Conservation (phyloP, 169 alveolate genomes). For the Babesia ovis region DNA sequence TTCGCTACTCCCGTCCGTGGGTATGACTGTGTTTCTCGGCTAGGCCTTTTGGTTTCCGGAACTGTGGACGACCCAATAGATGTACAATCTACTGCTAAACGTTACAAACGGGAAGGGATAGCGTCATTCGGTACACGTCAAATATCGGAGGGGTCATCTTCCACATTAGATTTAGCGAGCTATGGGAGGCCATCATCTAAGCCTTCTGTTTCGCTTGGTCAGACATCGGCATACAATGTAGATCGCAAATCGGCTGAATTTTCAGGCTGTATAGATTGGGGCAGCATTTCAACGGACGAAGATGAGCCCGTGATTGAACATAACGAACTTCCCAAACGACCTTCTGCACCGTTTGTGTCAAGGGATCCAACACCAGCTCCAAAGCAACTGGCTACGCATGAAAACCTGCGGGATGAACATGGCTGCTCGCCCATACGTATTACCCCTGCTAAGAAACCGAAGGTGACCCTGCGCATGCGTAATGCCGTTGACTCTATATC, state of each 20-base stretch:
- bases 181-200: not conserved
- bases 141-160: not conserved
- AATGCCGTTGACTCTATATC: not conserved
- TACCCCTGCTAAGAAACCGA: constrained; percentile 39
- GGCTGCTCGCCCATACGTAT: not conserved
- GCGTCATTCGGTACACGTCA: not conserved
- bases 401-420: not conserved
- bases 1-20: constrained; percentile 25
- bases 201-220: not conserved
- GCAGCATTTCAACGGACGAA: constrained; percentile 4
- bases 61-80: constrained; percentile 56
- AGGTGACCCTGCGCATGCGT: not conserved
- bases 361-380: not conserved
- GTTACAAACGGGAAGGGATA: not conserved
- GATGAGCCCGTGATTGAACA: not conserved
- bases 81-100: constrained; percentile 5
- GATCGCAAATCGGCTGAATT: not conserved
- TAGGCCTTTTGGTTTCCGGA: constrained; percentile 49
- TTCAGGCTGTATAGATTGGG: constrained; percentile 14
- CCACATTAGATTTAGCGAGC: not conserved
- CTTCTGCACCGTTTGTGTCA: not conserved
- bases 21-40: not conserved
- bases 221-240: not conserved
- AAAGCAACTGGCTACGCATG: not conserved
- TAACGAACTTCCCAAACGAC: not conserved